Evolutionary conservation across 2,329 filamentous ascomycete genomes (phyloP).

Genomic region (Knufia fluminis): DNA sequence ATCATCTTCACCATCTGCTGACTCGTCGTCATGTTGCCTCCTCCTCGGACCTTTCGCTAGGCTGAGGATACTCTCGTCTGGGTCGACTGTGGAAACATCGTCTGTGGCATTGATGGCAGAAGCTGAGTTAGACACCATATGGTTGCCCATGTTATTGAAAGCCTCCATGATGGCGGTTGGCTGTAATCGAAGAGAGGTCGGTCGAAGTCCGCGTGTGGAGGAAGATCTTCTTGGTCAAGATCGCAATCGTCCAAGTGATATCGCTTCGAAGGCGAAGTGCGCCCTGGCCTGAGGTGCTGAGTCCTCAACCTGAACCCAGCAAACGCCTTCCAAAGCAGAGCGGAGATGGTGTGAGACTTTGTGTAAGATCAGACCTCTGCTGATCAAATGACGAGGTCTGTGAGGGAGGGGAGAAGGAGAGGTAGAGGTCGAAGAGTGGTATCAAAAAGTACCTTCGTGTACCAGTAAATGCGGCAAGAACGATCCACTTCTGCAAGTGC

Average conservation of each 20-base stretch:
- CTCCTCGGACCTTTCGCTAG: conserved; percentile 51
- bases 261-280: no score
- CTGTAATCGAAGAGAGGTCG: neutral
- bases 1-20: conserved; percentile 75
- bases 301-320: no score
- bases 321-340: no score
- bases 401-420: no score
- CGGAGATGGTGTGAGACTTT: no score
- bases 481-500: neutral
- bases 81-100: conserved; percentile 63
- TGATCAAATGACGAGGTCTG: no score
- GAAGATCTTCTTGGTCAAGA: neutral
- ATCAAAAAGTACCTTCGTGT: neutral
- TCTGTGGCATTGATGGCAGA: conserved; percentile 80
- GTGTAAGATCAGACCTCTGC: no score
- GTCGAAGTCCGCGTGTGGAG: neutral
- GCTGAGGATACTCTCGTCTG: conserved; percentile 71
- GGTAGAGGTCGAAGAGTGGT: no score
- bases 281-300: no score
- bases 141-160: conserved; percentile 80
- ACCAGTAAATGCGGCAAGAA: neutral
- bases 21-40: conserved; percentile 74
- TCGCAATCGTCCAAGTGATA: neutral
- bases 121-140: conserved; percentile 73
- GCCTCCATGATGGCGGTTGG: conserved; percentile 60